These are phyloP conservation scores for Podaxis mareebaensis DNA, from an alignment of 768 basidiomycete species.

Conservation along the genomic window DNA sequence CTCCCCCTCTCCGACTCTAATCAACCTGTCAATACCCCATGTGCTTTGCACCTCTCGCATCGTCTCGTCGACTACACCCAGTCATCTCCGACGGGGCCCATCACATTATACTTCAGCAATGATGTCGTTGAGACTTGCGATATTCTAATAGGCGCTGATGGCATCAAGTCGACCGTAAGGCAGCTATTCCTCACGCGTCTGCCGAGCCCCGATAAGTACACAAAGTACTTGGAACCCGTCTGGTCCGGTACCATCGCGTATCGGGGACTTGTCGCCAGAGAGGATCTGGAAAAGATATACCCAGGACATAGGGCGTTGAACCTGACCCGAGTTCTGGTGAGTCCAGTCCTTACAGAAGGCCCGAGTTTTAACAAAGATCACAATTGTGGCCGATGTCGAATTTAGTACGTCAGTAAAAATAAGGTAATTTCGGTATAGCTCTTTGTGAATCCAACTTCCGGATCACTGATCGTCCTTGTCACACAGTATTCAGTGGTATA, in stretches of 20 bases:
- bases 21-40: not conserved
- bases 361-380: too few species aligned
- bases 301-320: constrained; percentile 24
- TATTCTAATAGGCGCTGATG: constrained; percentile 44
- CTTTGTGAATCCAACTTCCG: too few species aligned
- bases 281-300: constrained; percentile 23
- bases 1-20: constrained; percentile 23
- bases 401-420: not conserved
- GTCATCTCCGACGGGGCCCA: constrained; percentile 20
- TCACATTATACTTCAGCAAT: constrained; percentile 31
- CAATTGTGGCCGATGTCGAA: too few species aligned
- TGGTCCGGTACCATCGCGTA: constrained; percentile 42
- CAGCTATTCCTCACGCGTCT: constrained; percentile 20
- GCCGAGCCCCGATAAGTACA: not conserved
- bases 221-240: constrained; percentile 26
- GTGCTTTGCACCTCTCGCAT: constrained; percentile 27
- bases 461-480: not conserved
- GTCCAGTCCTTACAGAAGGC: too few species aligned
- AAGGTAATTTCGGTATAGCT: not conserved
- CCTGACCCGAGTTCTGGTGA: too few species aligned
- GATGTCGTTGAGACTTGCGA: too few species aligned
- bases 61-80: constrained; percentile 5
- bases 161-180: constrained; percentile 37
- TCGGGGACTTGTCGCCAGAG: constrained; percentile 33
- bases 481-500: constrained; percentile 50